Conservation (phyloP, 805 yeast species). For the Pichia paraexigua region DNA sequence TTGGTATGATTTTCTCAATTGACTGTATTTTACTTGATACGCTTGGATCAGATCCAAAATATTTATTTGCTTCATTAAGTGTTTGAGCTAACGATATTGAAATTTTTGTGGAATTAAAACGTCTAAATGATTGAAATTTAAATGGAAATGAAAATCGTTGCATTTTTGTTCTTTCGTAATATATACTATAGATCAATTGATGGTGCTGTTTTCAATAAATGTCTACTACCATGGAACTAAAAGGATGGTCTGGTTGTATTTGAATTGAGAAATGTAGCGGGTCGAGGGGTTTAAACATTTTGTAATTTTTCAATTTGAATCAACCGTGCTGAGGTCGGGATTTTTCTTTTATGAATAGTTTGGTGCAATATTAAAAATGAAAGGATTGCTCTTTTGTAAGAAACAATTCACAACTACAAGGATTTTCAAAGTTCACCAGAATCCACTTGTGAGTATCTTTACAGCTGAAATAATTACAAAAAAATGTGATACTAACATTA, state of each 20-base stretch:
- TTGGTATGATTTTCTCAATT: constrained; percentile 13
- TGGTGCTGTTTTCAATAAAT: background rate
- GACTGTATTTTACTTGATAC: constrained; percentile 13
- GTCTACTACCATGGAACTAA: too few species aligned
- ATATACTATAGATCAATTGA: background rate
- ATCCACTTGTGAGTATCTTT: constrained; percentile 42
- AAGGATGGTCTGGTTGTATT: background rate
- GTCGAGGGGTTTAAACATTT: background rate
- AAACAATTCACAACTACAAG: constrained; percentile 6
- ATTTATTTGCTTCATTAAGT: background rate
- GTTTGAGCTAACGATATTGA: background rate
- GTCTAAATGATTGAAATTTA: background rate
- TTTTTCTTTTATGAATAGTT: too few species aligned
- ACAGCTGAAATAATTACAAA: background rate
- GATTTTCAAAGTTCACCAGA: constrained; percentile 31
- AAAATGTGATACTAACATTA: constrained; percentile 4
- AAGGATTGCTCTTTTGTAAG: background rate
- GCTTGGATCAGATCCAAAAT: constrained; percentile 2
- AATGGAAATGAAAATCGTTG: background rate
- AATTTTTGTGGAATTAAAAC: background rate
- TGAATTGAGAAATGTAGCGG: background rate
- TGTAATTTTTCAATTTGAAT: background rate
- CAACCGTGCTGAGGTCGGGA: background rate
- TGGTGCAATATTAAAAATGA: background rate
- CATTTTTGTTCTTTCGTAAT: background rate